Base-by-base conservation (phyloP, 495 filamentous ascomycete species). In the Penicillium soppii region DNA sequence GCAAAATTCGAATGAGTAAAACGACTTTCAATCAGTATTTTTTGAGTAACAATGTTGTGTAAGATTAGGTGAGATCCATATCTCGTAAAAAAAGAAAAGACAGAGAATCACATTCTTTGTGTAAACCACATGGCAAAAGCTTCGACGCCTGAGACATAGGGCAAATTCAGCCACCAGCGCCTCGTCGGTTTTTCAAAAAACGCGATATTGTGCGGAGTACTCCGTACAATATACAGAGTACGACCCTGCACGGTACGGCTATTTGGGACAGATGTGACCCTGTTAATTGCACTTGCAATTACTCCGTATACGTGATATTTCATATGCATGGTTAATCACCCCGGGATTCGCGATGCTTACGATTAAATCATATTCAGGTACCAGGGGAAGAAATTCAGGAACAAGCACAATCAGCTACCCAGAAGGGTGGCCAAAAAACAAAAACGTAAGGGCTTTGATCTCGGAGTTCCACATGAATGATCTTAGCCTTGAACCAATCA, bases 381-480 rank as follows among this genome's bases (percentile, higher is more conserved):
- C 47, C 47, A 49, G 47, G 47, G 47, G 47, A 17, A 48, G 21
- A 29, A 30, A 30, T n/a, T 30, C 36, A 48, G 47, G 19, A 32
- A 41, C 35, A 22, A 15, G 16, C 30, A 23, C 26, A 29, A 25
- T 36, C 30, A 46, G 29, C 43, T 20, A 45, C 29, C 12, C 20
- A 13, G 27, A 30, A 49, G 44, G n/a, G n/a, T n/a, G 29, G 32
- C 32, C 30, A 49, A 27, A 27, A 26, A 23, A 39, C 20, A 30
- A 9, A 25, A 35, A 47, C 22, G 29, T 9, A 39, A 9, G 15
- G 23, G 37, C 9, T 49, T 40, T 30, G 37, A 6, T 35, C 25
- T 48, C 37, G 47, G 35, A 47, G 30, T 26, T 33, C 47, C 47
- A 49, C 47, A 39, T 49, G 35, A 36, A 17, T 39, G 37, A 49